Evolutionary conservation across 2,329 filamentous ascomycete genomes (phyloP), one percentile per base, ranked within the genome.

Genomic region (Biscogniauxia marginata): DNA sequence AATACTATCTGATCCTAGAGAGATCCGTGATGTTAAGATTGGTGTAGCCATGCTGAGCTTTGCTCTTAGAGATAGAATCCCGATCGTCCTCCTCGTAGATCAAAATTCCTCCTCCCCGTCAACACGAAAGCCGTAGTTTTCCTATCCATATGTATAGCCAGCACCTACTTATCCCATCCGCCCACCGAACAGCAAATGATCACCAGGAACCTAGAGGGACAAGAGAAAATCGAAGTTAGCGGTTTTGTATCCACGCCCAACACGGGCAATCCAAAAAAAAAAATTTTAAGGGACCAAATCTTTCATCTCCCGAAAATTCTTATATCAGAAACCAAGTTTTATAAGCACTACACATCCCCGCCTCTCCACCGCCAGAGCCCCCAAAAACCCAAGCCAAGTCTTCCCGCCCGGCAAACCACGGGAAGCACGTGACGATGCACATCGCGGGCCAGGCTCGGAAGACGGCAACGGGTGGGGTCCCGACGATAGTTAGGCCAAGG

Each of bases 371-470:
- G 63, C 53, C 50, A n/a, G 54, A 57, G 48, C 52, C 49, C 34
- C 50, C n/a, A n/a, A 43, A 49, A 49, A 19, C 49, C 56, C 61
- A 22, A 57, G 30, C 30, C 47, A 30, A 45, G 44, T 53, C 62
- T 46, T 59, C 53, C 50, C 66, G 52, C 65, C n/a, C n/a, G n/a
- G n/a, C n/a, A n/a, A n/a, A n/a, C n/a, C n/a, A n/a, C n/a, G n/a
- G 70, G 68, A 67, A 70, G 67, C 69, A 72, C 65, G 60, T 72
- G 70, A 61, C 70, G 70, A 66, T 72, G 68, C 70, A 71, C 69
- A 66, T n/a, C 67, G 63, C 65, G 62, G 56, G 63, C 64, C 55
- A n/a, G n/a, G n/a, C n/a, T n/a, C n/a, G n/a, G 39, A 55, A 55
- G 39, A 55, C 48, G 56, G 56, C 46, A 34, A 22, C 25, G 46